These are phyloP conservation scores for Backusella macrospora DNA, from an alignment of 192 early-diverging fungal species.

Conservation along the genomic window DNA sequence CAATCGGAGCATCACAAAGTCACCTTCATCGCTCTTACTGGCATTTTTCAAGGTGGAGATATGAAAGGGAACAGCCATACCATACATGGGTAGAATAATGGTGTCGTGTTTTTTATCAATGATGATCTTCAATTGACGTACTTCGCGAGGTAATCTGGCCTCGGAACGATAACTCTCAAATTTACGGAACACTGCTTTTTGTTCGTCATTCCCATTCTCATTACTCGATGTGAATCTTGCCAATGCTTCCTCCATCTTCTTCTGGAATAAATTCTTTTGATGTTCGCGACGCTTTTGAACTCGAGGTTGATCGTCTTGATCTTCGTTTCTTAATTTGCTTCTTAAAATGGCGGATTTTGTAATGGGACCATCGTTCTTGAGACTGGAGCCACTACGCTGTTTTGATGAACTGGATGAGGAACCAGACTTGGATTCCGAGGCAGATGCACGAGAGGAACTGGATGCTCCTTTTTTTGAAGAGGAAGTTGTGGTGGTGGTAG, in stretches of 20 bases:
- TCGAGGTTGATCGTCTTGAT: slow-evolving; percentile 74
- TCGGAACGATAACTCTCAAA: slow-evolving; percentile 98
- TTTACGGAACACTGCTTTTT: slow-evolving; percentile 77
- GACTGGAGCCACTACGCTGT: not conserved
- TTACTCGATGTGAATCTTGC: slow-evolving; percentile 61
- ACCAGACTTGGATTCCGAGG: slow-evolving; percentile 24
- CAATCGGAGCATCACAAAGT: slow-evolving; percentile 86
- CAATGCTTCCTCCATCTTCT: slow-evolving; percentile 80
- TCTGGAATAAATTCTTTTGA: slow-evolving; percentile 83
- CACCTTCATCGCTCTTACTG: slow-evolving; percentile 92
- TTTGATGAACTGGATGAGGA: not conserved
- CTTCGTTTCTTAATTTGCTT: slow-evolving; percentile 81
- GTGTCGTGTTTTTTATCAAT: slow-evolving; percentile 89
- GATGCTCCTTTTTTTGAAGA: slow-evolving; percentile 9
- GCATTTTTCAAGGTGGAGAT: slow-evolving; percentile 95
- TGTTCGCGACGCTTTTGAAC: slow-evolving; percentile 81
- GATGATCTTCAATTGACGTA: slow-evolving; percentile 79
- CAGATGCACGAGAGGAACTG: not conserved
- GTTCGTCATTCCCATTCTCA: slow-evolving; percentile 61
- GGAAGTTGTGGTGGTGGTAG: slow-evolving; percentile 2
- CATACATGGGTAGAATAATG: slow-evolving; percentile 93
- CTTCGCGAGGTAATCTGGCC: slow-evolving; percentile 79
- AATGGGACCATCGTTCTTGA: slow-evolving; percentile 33
- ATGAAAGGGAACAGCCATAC: slow-evolving; percentile 97
- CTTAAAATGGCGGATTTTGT: slow-evolving; percentile 70